Evolutionary conservation across 495 filamentous ascomycete species (phyloP).

Genomic region (Articulospora tetracladia): DNA sequence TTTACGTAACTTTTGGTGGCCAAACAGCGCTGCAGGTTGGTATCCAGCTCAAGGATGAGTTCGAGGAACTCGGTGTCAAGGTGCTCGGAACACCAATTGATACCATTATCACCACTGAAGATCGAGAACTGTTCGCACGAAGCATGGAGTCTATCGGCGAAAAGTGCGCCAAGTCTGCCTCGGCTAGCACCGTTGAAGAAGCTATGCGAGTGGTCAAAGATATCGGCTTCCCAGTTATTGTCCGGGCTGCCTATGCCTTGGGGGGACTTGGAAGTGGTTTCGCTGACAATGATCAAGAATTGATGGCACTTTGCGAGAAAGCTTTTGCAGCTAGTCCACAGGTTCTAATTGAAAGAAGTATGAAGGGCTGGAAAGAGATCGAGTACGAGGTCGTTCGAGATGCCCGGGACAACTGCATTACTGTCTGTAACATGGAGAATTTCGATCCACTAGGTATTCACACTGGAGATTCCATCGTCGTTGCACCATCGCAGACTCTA

Average conservation of each 20-base stretch:
- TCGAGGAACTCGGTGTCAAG: conserved; percentile 82
- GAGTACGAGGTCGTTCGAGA: conserved; percentile 98
- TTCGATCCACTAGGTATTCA: conserved; percentile 98
- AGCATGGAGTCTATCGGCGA: conserved; percentile 98
- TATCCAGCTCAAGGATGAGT: conserved; percentile 95
- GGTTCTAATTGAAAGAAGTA: conserved; percentile 92
- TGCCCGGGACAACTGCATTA: conserved; percentile 96
- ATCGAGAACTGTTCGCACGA: conserved; percentile 92
- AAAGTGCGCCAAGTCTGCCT: conserved; percentile 96
- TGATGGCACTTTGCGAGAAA: conserved; percentile 89
- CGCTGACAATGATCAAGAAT: conserved; percentile 81
- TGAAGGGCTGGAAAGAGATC: conserved; percentile 99
- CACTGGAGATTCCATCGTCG: conserved; percentile 97
- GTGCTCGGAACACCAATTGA: conserved; percentile 96
- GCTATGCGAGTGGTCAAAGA: conserved; percentile 76
- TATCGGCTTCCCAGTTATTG: conserved; percentile 95
- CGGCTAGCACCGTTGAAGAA: conserved; percentile 82
- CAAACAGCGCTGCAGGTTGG: conserved; percentile 94
- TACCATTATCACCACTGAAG: conserved; percentile 97
- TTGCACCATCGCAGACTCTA: conserved; percentile 93
- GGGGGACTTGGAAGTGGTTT: conserved; percentile 96
- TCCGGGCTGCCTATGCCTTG: conserved; percentile 92
- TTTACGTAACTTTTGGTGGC: conserved; percentile 93
- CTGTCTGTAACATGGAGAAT: conserved; percentile 99
- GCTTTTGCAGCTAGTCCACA: conserved; percentile 94